Base-by-base conservation (phyloP, 208 protist genomes). In the Wallacemonas sp. region DNA sequence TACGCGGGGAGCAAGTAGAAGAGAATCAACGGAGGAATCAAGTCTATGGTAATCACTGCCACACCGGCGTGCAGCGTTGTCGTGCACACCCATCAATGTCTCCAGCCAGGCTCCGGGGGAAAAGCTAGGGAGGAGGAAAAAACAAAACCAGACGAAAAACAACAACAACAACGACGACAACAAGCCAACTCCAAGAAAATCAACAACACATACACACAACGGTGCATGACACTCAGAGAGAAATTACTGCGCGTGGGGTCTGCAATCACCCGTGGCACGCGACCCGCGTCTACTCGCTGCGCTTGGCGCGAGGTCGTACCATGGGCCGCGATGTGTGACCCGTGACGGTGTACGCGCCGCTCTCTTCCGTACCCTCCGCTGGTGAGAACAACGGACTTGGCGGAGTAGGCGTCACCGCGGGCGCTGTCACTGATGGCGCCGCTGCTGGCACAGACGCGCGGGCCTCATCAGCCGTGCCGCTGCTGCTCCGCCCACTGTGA, bases 251-350 rank as follows among this genome's bases (percentile, higher is more conserved):
- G 24, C 24, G 52, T 36, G 24, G n/a, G n/a, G n/a, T n/a, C n/a
- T n/a, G n/a, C n/a, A n/a, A n/a, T n/a, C n/a, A n/a, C n/a, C n/a
- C n/a, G n/a, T n/a, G n/a, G n/a, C n/a, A n/a, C n/a, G n/a, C n/a
- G n/a, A 26, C n/a, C 17, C n/a, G n/a, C 12, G 24, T 8, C 9
- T 15, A 9, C 32, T n/a, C n/a, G 4, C 44, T 26, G 32, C 60
- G 42, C 52, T 55, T 58, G 19, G 38, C 61, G 24, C 39, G 64
- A 29, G 71, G 74, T 33, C 71, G 66, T 39, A 90, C 78, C 77
- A 91, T 82, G 38, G 83, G 84, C 34, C 73, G 73, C 0, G 88
- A 89, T 9, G 88, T 90, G 68, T 92, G 83, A 17, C 88, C 81
- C 8, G 68, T 63, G 37, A 94, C 81, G 0, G 58, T 63, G 45